Evolutionary conservation across 805 yeast species (phyloP), one percentile per base, ranked within the genome.

Genomic region (Kurtzmaniella fragi): DNA sequence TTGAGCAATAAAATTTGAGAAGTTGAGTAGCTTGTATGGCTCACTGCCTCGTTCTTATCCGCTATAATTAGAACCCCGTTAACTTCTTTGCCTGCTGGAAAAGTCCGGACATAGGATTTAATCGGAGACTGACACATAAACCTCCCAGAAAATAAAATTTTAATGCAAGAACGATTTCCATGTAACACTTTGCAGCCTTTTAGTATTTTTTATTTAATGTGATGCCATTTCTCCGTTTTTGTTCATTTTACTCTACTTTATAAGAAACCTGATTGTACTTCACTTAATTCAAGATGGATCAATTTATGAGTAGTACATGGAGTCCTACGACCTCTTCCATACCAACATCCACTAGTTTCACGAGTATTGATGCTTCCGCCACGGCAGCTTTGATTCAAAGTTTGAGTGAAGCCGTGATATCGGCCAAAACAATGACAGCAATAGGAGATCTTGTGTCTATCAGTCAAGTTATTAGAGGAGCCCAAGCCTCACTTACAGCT

Each of bases 401-500:
- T 5, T 31, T 47, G 14, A 31, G 46, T 28, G 34, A 46, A 5
- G 50, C 46, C 9, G 14, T 42, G 8, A 31, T 27, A 2, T 40
- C 41, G 12, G 37, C 49, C 3, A 41, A 40, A 13, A 62, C 66
- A 3, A 64, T 47, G 30, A 57, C 59, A 0, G 45, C 40, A 17
- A 14, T n/a, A 3, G 42, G 35, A 4, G 46, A 46, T 11, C 38
- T 58, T 17, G 29, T 37, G 12, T 41, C 42, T 15, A 42, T 54
- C 10, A 56, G 62, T 3, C 35, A 46, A 39, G 43, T 46, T 7
- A 42, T 52, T 10, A 38, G 67, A 26, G 67, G 63, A 2, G 64
- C 61, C 2, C 47, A 58, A 38, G 70, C 67, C 1, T 58, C 69
- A 12, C 43, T 59, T 31, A 53, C 64, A 10, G 45, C 59, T 11